Evolutionary conservation across 192 early-diverging fungal genomes (phyloP), one percentile per base, ranked within the genome.

Genomic region (Haplosporangium gracile): DNA sequence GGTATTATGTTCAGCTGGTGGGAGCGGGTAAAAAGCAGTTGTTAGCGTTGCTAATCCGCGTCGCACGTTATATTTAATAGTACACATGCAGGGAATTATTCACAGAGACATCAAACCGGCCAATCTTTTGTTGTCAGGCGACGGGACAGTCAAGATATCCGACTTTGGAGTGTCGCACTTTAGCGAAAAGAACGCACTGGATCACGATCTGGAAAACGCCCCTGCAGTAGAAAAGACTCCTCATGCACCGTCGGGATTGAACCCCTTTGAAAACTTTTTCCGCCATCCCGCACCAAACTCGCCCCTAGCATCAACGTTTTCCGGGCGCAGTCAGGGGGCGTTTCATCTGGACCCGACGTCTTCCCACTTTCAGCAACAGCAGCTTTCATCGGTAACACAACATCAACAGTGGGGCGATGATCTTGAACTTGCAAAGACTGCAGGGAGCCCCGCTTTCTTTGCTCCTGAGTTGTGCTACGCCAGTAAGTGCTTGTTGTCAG

Each of bases 41-140:
- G 29, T 2, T 24, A 22, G 38, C 0, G 16, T 70, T 40, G 38
- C 72, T 73, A 42, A 43, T 26, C 47, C 29, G 9, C 43, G 1
- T 1, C 43, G 20, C 10, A 22, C 42, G 10, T 60, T 40, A 1
- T 65, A 29, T 13, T 73, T 60, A 51, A 8, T 79, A 96, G 94
- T 99, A 70, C 97, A 99, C 81, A 95, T 95, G 75, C 97, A 96
- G 74, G 97, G 99, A 29, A 97, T 99, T 68, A 94, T 99, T 42
- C 99, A 99, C 81, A 93, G 98, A 45, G 99, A 99, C 79, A 97
- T 99, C 88, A 99, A 99, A 91, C 98, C 99, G 3, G 97, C 98
- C 32, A 99, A 99, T 82, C 89, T 99, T 51, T 90, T 99, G 20
- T 88, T 95, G 70, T 95, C 93, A 3, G 91, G 89, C 42, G 94